These are phyloP conservation scores for Boletus fagicola DNA, from an alignment of 768 basidiomycete genomes.

Conservation along the genomic window DNA sequence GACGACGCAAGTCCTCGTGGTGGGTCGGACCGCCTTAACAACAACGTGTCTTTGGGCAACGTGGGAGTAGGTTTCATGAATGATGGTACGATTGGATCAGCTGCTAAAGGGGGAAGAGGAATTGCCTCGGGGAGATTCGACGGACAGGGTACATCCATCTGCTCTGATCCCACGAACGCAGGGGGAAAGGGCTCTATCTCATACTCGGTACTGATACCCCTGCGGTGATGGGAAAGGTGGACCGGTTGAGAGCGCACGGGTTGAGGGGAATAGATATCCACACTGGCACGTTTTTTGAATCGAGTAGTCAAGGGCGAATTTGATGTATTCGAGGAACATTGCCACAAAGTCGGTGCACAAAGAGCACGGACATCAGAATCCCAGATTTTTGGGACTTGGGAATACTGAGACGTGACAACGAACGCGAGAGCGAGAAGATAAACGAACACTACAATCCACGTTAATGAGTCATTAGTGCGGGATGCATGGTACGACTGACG, in stretches of 20 bases:
- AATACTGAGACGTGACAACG: slow-evolving; percentile 42
- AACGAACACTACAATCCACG: slow-evolving; percentile 45
- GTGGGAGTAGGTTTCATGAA: slow-evolving; percentile 15
- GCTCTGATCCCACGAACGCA: slow-evolving; percentile 20
- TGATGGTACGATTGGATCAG: slow-evolving; percentile 15
- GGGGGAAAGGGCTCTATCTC: slow-evolving; percentile 48
- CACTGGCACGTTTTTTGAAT: slow-evolving; percentile 35
- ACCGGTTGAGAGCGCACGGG: slow-evolving; percentile 40
- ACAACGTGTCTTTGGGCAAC: slow-evolving; percentile 10
- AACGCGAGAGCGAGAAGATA: slow-evolving; percentile 53
- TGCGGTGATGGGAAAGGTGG: slow-evolving; percentile 32
- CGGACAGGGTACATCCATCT: slow-evolving; percentile 16
- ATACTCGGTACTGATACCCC: slow-evolving; percentile 43
- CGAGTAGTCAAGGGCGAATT: slow-evolving; percentile 35
- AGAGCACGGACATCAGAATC: slow-evolving; percentile 44
- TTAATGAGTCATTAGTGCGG: not conserved
- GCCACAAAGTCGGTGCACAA: slow-evolving; percentile 33
- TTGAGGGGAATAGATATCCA: slow-evolving; percentile 43
- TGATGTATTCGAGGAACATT: slow-evolving; percentile 35
- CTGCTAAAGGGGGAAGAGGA: slow-evolving; percentile 24
- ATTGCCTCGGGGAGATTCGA: slow-evolving; percentile 26
- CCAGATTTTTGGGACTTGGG: slow-evolving; percentile 53
- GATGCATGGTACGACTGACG: slow-evolving; percentile 34
- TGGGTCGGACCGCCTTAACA: slow-evolving; percentile 8
- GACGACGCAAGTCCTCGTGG: slow-evolving; percentile 22